Base-by-base conservation (phyloP, 768 basidiomycete genomes). In the Leucocoprinus sp. region DNA sequence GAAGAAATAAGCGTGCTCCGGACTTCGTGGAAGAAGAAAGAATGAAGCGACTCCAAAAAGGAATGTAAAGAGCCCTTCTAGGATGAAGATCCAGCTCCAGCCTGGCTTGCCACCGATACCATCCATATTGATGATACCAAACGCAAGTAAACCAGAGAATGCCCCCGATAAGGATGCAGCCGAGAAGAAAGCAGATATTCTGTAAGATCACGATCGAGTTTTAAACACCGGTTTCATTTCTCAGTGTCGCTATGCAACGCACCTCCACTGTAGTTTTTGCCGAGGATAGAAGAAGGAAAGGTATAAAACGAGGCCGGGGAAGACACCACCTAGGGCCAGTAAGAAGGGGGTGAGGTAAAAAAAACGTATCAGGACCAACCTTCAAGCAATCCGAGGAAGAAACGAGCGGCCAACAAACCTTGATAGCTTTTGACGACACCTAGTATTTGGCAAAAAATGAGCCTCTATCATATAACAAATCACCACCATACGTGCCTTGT, bases 41-140 rank as follows among this genome's bases (percentile, higher is more conserved):
- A 69, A 82, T 0, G 74, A 66, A 1, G 58, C 22, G 3, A 74
- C 24, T 5, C 82, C 85, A 49, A 81, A 76, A 2, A 73, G 37
- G 45, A 76, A 62, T 0, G 83, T 84, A 59, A 87, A 77, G 2
- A 73, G 60, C 1, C 84, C 84, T 60, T 85, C 76, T 24, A 81
- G 61, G 42, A 80, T 76, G 57, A 81, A 80, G 39, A 83, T 74
- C 82, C 79, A 85, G 12, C 73, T 66, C 82, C 82, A 85, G 2
- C 80, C 82, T 2, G 71, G 67, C 31, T 69, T 70, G 1, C 68
- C 60, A 0, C 70, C 68, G 8, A 74, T 59, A 8, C 80, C 79
- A 39, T 82, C 55, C 73, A 86, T 78, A 29, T 77, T 65, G 44
- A 77, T 69, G 54, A 88, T 82, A 0, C 75, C 80, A 36, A 72